Evolutionary conservation across 2,329 filamentous ascomycete genomes (phyloP).

Genomic region (Pleomassaria siparia): DNA sequence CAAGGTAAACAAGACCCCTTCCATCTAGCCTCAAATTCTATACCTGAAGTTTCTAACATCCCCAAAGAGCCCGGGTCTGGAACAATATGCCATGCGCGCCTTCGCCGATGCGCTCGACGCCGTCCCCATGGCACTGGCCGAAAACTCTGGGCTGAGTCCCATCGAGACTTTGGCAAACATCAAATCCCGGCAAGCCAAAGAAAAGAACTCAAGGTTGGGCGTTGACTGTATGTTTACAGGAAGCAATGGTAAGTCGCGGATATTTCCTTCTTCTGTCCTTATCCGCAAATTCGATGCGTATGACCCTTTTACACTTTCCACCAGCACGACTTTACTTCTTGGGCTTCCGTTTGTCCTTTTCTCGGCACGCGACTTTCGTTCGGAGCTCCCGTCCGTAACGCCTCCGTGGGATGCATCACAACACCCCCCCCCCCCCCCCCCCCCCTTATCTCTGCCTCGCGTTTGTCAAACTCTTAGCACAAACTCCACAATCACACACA

Average conservation of each 20-base stretch:
- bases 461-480: constrained; percentile 17
- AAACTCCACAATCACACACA: constrained; percentile 9
- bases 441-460: constrained; percentile 20
- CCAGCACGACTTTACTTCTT: constrained; percentile 11
- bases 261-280: constrained; percentile 11
- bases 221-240: constrained; percentile 98
- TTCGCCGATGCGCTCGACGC: constrained; percentile 94
- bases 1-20: constrained; percentile 54
- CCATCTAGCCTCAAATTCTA: neutral
- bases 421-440: constrained; percentile 31
- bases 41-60: constrained; percentile 7
- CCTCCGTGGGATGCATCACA: constrained; percentile 20
- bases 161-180: constrained; percentile 93
- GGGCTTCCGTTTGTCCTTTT: constrained; percentile 11
- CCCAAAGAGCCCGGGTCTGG: constrained; percentile 78
- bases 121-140: constrained; percentile 91
- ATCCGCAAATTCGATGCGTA: neutral
- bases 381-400: constrained; percentile 13
- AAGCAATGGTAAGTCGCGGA: constrained; percentile 67
- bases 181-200: constrained; percentile 95
- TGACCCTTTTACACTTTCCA: constrained; percentile 8
- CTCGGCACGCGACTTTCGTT: constrained; percentile 8
- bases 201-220: constrained; percentile 75
- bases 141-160: constrained; percentile 94
- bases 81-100: constrained; percentile 98